Percentiles rank a stretch among this genome's conserved stretches.
Conservation (phyloP, 441 rosid genomes). For the Brassica balearica region DNA sequence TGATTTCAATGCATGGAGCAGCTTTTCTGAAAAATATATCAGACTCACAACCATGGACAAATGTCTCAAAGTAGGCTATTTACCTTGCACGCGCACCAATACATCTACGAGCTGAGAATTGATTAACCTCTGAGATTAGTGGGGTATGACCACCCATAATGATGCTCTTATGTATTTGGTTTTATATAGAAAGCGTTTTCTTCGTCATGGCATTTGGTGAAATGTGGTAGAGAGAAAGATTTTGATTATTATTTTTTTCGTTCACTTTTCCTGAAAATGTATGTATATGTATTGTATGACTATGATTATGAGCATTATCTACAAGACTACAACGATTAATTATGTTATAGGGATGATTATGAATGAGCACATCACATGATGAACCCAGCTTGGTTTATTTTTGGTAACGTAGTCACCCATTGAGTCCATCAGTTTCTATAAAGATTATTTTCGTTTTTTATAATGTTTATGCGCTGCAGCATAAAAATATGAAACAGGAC, state of each 20-base stretch:
- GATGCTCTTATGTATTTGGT: too few species aligned
- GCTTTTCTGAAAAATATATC: too few species aligned
- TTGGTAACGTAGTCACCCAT: constrained; percentile 15
- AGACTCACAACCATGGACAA: too few species aligned
- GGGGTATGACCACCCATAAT: constrained; percentile 38
- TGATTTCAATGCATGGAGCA: neutral
- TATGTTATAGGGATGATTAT: neutral
- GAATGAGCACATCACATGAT: constrained; percentile 27
- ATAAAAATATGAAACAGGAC: neutral
- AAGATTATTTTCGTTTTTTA: neutral
- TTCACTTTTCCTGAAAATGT: too few species aligned
- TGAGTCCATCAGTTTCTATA: neutral
- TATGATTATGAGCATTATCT: too few species aligned
- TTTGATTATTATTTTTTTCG: too few species aligned
- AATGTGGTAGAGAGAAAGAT: too few species aligned
- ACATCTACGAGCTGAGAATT: constrained; percentile 38
- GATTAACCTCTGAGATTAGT: constrained; percentile 64
- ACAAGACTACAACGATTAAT: too few species aligned
- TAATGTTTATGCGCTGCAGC: neutral
- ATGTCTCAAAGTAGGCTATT: neutral
- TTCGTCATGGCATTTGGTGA: too few species aligned
- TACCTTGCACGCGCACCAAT: constrained; percentile 18
- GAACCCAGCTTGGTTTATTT: constrained; percentile 4
- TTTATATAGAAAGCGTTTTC: too few species aligned
- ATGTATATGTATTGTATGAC: too few species aligned